Evolutionary conservation across 2,329 filamentous ascomycete species (phyloP).

Genomic region (Stagonosporopsis vannaccii): DNA sequence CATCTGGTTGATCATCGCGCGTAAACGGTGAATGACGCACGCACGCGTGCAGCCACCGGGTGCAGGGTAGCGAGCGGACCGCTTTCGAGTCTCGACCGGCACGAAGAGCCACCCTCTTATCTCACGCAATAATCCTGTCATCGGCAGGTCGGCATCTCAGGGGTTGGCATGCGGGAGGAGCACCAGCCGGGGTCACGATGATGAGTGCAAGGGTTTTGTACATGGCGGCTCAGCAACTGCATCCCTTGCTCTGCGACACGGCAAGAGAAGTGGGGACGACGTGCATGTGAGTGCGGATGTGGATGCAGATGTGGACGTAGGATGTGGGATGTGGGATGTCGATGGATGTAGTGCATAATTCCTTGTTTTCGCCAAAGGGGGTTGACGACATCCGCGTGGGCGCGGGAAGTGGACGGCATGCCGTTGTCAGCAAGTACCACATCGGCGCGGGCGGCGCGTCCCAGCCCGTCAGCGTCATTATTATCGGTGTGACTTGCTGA

Average conservation of each 20-base stretch:
- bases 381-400: conserved; percentile 10
- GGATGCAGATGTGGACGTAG: not conserved
- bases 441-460: conserved; percentile 27
- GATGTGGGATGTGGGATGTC: not conserved
- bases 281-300: not conserved
- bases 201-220: conserved; percentile 2
- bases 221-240: conserved; percentile 2
- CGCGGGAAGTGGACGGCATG: conserved; percentile 12
- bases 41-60: not conserved
- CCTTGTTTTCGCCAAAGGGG: not conserved
- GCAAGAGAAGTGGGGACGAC: not conserved
- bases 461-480: conserved; percentile 18
- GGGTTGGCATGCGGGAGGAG: not conserved
- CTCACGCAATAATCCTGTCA: not conserved
- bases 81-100: not conserved
- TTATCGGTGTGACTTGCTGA: conserved; percentile 27
- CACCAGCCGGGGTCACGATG: not conserved
- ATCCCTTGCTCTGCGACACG: conserved; percentile 3
- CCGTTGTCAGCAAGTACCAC: conserved; percentile 5
- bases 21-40: conserved; percentile 3
- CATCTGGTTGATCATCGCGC: not conserved
- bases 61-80: conserved; percentile 17
- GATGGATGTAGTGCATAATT: not conserved
- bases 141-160: not conserved
- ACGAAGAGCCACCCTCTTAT: not conserved